phyloP scores from a whole-genome alignment of 139 green algal genomes.

The Chlorella sp. region DNA sequence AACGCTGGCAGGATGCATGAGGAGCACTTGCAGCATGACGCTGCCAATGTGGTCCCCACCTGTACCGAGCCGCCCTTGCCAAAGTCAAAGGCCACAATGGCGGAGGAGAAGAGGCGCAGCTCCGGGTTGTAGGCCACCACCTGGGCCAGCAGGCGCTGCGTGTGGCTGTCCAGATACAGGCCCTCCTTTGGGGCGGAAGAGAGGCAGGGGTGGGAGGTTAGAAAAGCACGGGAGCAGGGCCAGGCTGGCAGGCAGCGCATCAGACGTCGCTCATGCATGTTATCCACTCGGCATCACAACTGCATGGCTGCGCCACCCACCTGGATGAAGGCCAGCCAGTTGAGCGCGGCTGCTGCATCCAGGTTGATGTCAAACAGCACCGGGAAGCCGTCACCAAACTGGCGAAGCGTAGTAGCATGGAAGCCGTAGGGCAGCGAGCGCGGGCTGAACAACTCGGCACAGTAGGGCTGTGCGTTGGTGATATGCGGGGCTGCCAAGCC shows the following conservation, averaged over 20 bases:
- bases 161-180: constrained; percentile 77
- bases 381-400: constrained; percentile 68
- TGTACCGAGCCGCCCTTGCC: constrained; percentile 77
- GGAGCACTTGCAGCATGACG: too few relatives aligned
- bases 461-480: constrained; percentile 67
- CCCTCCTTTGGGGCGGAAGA: constrained; percentile 54
- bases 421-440: constrained; percentile 79
- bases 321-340: too few relatives aligned
- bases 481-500: background rate
- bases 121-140: constrained; percentile 89
- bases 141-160: constrained; percentile 65
- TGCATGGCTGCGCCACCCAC: too few relatives aligned
- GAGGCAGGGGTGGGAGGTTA: too few relatives aligned
- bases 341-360: too few relatives aligned
- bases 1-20: too few relatives aligned
- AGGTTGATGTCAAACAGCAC: constrained; percentile 85
- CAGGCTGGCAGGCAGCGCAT: too few relatives aligned
- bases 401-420: constrained; percentile 61
- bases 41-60: constrained; percentile 13
- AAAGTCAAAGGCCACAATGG: constrained; percentile 70
- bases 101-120: constrained; percentile 74
- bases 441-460: constrained; percentile 81
- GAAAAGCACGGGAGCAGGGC: too few relatives aligned
- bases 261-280: too few relatives aligned
- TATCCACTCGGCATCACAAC: too few relatives aligned